Evolutionary conservation across 352 stramenopile species (phyloP).

Genomic region (Blastocystis sp.): DNA sequence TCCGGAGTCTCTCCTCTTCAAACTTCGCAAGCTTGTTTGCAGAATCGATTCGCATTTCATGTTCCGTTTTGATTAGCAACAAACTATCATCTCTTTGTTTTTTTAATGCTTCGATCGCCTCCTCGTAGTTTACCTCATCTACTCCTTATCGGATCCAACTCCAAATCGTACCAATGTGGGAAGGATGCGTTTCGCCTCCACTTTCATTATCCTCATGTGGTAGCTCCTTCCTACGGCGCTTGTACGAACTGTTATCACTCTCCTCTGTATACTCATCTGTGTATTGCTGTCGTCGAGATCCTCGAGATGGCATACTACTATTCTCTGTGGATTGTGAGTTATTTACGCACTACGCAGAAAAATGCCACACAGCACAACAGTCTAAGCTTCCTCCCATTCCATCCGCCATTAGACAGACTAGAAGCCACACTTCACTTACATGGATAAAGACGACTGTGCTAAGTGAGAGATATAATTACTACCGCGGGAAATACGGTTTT

Average conservation of each 20-base stretch:
- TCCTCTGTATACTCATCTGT: slow-evolving; percentile 33
- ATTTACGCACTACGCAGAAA: too few species aligned
- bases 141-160: background rate
- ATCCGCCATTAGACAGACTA: too few species aligned
- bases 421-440: too few species aligned
- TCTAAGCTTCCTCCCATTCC: too few species aligned
- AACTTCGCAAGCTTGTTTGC: slow-evolving; percentile 15
- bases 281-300: background rate
- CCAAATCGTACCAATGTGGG: background rate
- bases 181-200: background rate
- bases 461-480: background rate
- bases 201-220: background rate
- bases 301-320: background rate
- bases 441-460: background rate
- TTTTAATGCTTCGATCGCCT: background rate
- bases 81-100: slow-evolving; percentile 47
- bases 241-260: slow-evolving; percentile 10
- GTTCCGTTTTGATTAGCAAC: slow-evolving; percentile 39
- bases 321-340: background rate
- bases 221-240: background rate
- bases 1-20: background rate
- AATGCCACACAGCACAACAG: too few species aligned
- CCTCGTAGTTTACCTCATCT: background rate
- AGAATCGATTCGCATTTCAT: slow-evolving; percentile 49
- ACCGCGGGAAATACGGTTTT: background rate